phyloP scores from a whole-genome alignment of 257 asterid genomes.

The Ilex aquifolium region DNA sequence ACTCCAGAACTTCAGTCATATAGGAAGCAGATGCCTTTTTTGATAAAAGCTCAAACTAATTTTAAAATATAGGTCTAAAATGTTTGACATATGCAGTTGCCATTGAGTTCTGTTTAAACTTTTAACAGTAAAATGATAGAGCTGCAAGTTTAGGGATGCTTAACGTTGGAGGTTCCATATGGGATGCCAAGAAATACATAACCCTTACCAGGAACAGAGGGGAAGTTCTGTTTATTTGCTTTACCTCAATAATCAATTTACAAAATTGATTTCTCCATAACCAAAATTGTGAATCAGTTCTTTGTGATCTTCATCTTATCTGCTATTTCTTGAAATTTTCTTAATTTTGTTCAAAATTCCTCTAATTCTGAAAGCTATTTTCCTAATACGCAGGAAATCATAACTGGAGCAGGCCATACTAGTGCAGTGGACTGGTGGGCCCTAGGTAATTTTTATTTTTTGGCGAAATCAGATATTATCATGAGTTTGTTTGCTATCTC shows the following conservation, averaged over 20 bases:
- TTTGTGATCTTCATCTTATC: not conserved
- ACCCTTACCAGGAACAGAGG: too few relatives aligned
- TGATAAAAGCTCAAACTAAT: too few relatives aligned
- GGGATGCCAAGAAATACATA: too few relatives aligned
- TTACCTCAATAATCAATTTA: not conserved
- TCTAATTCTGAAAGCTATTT: conserved; percentile 1
- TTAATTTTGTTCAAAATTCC: not conserved
- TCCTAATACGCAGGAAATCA: conserved; percentile 60
- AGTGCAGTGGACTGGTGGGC: conserved; percentile 99
- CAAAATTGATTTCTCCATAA: not conserved
- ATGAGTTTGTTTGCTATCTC: not conserved
- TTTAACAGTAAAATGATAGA: too few relatives aligned
- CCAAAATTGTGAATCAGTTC: not conserved
- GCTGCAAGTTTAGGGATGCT: too few relatives aligned
- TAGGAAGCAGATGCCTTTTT: too few relatives aligned
- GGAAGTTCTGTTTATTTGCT: too few relatives aligned
- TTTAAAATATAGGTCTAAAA: too few relatives aligned
- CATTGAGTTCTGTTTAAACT: too few relatives aligned
- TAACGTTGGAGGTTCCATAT: too few relatives aligned
- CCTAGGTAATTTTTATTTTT: conserved; percentile 55
- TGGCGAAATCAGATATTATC: conserved; percentile 1
- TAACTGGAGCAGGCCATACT: conserved; percentile 92
- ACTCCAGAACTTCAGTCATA: too few relatives aligned
- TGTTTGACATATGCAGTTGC: too few relatives aligned
- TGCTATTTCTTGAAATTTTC: not conserved